Conservation (phyloP, 768 basidiomycete species). For the Tulasnella sp. region DNA sequence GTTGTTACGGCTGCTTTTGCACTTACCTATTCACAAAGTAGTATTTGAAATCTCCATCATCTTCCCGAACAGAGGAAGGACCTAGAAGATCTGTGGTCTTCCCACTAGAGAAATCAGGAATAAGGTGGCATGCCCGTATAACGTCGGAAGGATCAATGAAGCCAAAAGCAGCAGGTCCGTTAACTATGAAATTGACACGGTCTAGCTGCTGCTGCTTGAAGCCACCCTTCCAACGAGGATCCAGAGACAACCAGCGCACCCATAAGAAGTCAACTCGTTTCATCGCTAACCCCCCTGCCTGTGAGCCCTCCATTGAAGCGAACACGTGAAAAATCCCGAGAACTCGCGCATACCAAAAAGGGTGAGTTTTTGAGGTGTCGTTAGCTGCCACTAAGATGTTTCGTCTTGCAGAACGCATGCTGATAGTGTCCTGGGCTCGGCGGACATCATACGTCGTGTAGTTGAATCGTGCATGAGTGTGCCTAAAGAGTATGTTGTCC, state of each 20-base stretch:
- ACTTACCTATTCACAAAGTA: constrained; percentile 30
- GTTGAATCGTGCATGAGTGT: neutral
- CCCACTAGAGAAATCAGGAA: constrained; percentile 30
- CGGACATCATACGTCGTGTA: constrained; percentile 14
- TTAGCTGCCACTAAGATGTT: neutral
- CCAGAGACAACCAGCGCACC: constrained; percentile 30
- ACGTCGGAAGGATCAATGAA: constrained; percentile 35
- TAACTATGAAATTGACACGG: too few species aligned
- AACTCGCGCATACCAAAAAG: constrained; percentile 19
- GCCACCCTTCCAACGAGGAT: constrained; percentile 23
- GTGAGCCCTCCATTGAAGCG: neutral
- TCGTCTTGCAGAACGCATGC: constrained; percentile 12
- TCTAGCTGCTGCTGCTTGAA: constrained; percentile 25
- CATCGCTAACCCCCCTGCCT: neutral
- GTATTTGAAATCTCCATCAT: constrained; percentile 25
- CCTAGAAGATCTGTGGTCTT: constrained; percentile 17
- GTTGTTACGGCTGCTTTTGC: neutral
- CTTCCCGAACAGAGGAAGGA: constrained; percentile 14
- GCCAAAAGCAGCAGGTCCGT: constrained; percentile 30
- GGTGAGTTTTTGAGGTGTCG: constrained; percentile 6
- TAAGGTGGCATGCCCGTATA: constrained; percentile 30
- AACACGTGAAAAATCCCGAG: constrained; percentile 8
- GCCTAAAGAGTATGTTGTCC: neutral
- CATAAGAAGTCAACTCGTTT: constrained; percentile 32
- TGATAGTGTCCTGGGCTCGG: constrained; percentile 11